These are phyloP conservation scores for Euphorbia tirucalli DNA, from an alignment of 345 rosid species.

Conservation along the genomic window DNA sequence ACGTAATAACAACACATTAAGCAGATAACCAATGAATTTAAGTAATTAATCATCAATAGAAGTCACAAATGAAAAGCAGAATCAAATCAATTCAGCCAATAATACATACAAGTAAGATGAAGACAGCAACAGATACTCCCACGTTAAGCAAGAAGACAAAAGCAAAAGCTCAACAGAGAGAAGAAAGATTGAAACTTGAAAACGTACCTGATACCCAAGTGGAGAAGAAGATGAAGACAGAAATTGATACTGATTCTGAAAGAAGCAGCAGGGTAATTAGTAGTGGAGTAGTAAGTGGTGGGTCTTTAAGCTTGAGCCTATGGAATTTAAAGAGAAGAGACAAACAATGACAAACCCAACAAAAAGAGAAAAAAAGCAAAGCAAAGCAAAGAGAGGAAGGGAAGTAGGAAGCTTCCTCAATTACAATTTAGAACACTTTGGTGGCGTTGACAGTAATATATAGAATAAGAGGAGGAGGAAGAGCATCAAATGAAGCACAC, in stretches of 20 bases:
- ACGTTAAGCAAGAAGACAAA: slow-evolving; percentile 12
- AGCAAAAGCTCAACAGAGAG: neutral
- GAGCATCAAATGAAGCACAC: neutral
- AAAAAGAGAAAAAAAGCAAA: slow-evolving; percentile 10
- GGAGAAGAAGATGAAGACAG: neutral
- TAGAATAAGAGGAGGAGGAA: neutral
- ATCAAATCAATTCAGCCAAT: neutral
- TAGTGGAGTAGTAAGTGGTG: neutral
- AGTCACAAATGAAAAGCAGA: neutral
- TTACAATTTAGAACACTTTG: too few relatives aligned
- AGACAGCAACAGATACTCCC: neutral
- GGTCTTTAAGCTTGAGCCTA: too few relatives aligned
- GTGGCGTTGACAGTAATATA: too few relatives aligned
- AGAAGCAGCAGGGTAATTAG: slow-evolving; percentile 2
- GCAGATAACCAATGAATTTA: too few relatives aligned
- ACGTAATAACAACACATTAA: slow-evolving; percentile 3
- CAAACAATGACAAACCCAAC: slow-evolving; percentile 14
- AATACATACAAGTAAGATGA: neutral
- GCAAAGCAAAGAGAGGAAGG: slow-evolving; percentile 34
- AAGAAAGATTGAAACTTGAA: neutral
- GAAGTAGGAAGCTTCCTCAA: slow-evolving; percentile 56
- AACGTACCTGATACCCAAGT: slow-evolving; percentile 12
- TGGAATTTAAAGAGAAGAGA: slow-evolving; percentile 15
- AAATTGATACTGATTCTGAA: slow-evolving; percentile 1
- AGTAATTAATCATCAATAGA: slow-evolving; percentile 1